Percentiles rank a stretch among this genome's conserved stretches.
Evolutionary conservation across 495 filamentous ascomycete species (phyloP).

Genomic region (Penicilliopsis zonata): DNA sequence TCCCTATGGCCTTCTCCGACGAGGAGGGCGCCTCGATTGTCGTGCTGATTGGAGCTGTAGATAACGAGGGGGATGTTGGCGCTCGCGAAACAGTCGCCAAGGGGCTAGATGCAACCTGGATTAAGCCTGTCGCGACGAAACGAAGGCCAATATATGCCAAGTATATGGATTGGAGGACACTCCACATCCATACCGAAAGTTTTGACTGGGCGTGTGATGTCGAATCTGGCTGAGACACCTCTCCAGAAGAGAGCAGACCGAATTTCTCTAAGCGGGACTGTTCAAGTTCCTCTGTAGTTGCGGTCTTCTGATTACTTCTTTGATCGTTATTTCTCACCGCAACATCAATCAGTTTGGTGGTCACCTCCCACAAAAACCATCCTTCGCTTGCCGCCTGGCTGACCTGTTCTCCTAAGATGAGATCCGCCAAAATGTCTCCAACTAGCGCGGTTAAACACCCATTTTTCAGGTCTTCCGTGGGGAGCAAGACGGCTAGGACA

Average conservation of each 20-base stretch:
- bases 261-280: slow-evolving; percentile 32
- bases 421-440: slow-evolving; percentile 72
- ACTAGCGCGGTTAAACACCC: slow-evolving; percentile 69
- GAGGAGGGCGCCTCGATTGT: slow-evolving; percentile 28
- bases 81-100: slow-evolving; percentile 8
- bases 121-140: slow-evolving; percentile 42
- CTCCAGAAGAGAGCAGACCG: slow-evolving; percentile 29
- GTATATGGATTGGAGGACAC: slow-evolving; percentile 55
- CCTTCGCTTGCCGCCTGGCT: slow-evolving; percentile 69
- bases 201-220: slow-evolving; percentile 15
- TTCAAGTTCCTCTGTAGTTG: slow-evolving; percentile 11
- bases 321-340: slow-evolving; percentile 14
- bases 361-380: slow-evolving; percentile 72
- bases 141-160: slow-evolving; percentile 51
- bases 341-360: slow-evolving; percentile 48
- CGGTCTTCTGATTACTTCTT: slow-evolving; percentile 10
- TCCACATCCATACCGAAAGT: slow-evolving; percentile 48
- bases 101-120: slow-evolving; percentile 27
- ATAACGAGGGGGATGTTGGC: slow-evolving; percentile 3
- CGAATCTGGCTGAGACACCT: slow-evolving; percentile 8
- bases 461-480: slow-evolving; percentile 86
- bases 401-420: slow-evolving; percentile 69
- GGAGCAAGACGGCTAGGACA: slow-evolving; percentile 68
- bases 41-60: slow-evolving; percentile 12
- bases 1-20: slow-evolving; percentile 36